Evolutionary conservation across 495 filamentous ascomycete species (phyloP).

Genomic region (Tuber magnatum): DNA sequence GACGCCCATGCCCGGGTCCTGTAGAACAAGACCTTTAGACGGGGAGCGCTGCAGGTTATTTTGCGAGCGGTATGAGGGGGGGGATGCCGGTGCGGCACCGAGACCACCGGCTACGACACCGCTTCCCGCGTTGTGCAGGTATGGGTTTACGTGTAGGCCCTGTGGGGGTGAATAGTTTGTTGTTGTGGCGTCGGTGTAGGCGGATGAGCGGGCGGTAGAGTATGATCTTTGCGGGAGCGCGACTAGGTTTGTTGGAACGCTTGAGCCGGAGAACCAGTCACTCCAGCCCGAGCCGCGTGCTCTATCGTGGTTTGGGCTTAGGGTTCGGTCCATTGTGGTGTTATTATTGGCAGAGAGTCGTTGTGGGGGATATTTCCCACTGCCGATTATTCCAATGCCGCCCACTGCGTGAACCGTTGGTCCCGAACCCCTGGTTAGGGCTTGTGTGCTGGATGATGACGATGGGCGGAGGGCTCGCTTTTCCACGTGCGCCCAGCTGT

Average conservation of each 20-base stretch:
- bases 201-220: constrained; percentile 22
- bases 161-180: not conserved
- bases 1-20: constrained; percentile 31
- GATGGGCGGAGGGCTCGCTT: constrained; percentile 13
- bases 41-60: constrained; percentile 23
- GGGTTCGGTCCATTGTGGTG: not conserved
- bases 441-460: not conserved
- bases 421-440: constrained; percentile 7
- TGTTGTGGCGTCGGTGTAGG: constrained; percentile 27
- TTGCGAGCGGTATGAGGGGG: not conserved
- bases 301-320: not conserved
- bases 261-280: constrained; percentile 37
- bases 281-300: constrained; percentile 36
- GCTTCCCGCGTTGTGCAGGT: constrained; percentile 28
- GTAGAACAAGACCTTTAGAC: constrained; percentile 34
- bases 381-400: constrained; percentile 22
- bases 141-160: constrained; percentile 28
- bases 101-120: constrained; percentile 30
- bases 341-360: constrained; percentile 23
- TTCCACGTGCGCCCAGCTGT: constrained; percentile 30
- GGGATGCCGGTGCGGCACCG: not conserved
- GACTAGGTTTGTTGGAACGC: constrained; percentile 36
- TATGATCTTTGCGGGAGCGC: constrained; percentile 30
- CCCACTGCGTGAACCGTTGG: constrained; percentile 25
- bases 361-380: not conserved